These are phyloP conservation scores for Psilocybe cubensis DNA, from an alignment of 768 basidiomycete species.

Conservation along the genomic window DNA sequence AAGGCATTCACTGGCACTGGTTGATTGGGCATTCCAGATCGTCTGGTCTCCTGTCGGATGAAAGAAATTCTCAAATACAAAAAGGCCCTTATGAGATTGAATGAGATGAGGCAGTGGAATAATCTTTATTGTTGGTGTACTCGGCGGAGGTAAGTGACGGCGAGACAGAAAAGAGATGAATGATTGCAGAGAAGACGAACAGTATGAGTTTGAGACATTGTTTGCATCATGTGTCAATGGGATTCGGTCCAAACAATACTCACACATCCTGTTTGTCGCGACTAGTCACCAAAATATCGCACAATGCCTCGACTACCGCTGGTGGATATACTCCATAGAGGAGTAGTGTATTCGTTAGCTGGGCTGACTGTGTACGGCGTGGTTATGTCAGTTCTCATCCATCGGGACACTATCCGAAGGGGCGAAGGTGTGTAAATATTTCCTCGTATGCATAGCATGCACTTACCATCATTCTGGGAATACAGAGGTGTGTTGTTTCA, in stretches of 20 bases:
- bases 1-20: conserved; percentile 36
- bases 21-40: conserved; percentile 12
- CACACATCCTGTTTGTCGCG: too few species aligned
- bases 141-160: background rate
- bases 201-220: background rate
- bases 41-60: background rate
- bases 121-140: background rate
- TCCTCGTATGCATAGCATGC: background rate
- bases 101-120: background rate
- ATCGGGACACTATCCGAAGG: conserved; percentile 54
- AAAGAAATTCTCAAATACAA: background rate
- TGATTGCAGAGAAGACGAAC: too few species aligned
- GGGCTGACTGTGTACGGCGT: conserved; percentile 56
- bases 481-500: conserved; percentile 34
- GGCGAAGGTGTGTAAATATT: conserved; percentile 52
- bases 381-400: conserved; percentile 54
- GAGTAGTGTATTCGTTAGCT: conserved; percentile 55
- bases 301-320: conserved; percentile 25
- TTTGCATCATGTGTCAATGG: background rate
- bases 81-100: background rate
- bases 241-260: background rate
- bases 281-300: too few species aligned
- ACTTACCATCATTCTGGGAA: conserved; percentile 12
- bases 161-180: too few species aligned
- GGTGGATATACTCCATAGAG: conserved; percentile 42